Base-by-base conservation (phyloP, 768 basidiomycete genomes). In the Tricholoma matsutake region DNA sequence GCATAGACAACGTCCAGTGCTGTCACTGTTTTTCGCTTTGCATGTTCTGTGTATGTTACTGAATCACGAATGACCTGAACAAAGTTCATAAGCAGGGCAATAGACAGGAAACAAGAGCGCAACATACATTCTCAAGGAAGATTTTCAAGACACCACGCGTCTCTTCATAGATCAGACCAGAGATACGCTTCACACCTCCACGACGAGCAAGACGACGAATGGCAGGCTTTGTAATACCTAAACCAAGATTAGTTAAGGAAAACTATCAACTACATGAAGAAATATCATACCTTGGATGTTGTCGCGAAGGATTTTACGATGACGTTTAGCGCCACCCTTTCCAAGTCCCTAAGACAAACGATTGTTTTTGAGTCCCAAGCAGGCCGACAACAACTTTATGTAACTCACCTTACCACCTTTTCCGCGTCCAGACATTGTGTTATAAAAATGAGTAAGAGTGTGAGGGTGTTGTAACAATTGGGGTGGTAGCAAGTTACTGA, bases 31-130 rank as follows among this genome's bases (percentile, higher is more conserved):
- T 92, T 93, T 73, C 93, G 83, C 79, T 96, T 96, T 47, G 95
- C 94, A 77, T 97, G 93, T 77, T 94, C 95, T 60, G 95, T 97
- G 86, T 97, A 97, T 76, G 95, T 96, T 67, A 96, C 95, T 56
- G 94, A 95, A 73, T 96, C 95, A 67, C 94, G 91, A 71, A 96
- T 96, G 67, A 96, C 87, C 89, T 91, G 67, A 1, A 53, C 0
- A 32, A 0, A 31, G 28, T 10, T 1, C 8, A 9, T 29, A 14
- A 39, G 29, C 25, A 56, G 8, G 29, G 10, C 16, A 35, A 10
- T 59, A 8, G 39, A 47, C 18, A 28, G 65, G 56, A 67, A 57
- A 39, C 9, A 31, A 29, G 2, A 5, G 13, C 14, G 2, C 14
- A 39, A 39, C 14, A 14, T 39, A 39, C 37, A 39, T 85, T 86